Evolutionary conservation across 2,329 filamentous ascomycete species (phyloP), one percentile per base, ranked within the genome.

Genomic region (Simplicillium sp.): DNA sequence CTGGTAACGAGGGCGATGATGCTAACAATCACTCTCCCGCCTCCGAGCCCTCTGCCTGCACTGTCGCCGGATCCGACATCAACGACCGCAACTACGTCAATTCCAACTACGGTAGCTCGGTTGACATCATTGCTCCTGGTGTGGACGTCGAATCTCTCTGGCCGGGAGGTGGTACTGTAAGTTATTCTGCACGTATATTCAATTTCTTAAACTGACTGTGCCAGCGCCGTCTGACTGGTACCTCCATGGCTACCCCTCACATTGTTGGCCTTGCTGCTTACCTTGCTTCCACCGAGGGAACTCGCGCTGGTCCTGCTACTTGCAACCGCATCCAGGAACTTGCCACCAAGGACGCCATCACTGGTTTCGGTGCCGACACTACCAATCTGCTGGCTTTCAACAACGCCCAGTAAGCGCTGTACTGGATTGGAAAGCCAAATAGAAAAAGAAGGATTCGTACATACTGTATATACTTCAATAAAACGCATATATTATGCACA

Each of bases 51-150:
- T 55, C 58, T 18, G 69, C 69, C 54, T 69, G 73, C 55, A 68
- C 67, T 29, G 68, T 75, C 39, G 71, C 69, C 44, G 70, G 67
- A 41, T 64, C 72, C 42, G 65, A 68, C 48, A 46, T 51, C 32
- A 65, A 50, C 35, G 70, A 74, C 48, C 37, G 29, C 40, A 60
- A 57, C 34, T 68, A 68, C 17, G 51, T 48, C 43, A 72, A 72
- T 55, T 67, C 62, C 61, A 75, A 74, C 62, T 73, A 69, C 44
- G 70, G 70, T 31, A 11, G 42, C 3, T 40, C 51, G 17, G 66
- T 75, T 39, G 67, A 70, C 50, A 55, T 73, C 44, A 71, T 66
- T 42, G 70, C 64, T 6, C 69, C 70, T 12, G 70, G 68, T 35
- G 66, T 72, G 43, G 47, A 64, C 41, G 64, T 73, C 18, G 50